phyloP scores from a whole-genome alignment of 768 basidiomycete species.

The Kwoniella mangroviensis region DNA sequence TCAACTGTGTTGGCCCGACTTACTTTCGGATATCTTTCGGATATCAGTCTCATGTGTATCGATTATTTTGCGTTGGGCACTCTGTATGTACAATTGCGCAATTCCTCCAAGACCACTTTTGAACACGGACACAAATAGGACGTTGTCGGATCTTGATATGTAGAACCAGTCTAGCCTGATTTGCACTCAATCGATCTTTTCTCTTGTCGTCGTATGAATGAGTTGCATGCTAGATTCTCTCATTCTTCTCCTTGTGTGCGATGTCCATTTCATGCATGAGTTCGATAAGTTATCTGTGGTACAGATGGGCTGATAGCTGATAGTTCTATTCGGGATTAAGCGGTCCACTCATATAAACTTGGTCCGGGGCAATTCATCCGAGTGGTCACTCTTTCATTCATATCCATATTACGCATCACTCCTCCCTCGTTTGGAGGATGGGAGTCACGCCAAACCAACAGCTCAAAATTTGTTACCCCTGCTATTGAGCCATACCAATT shows the following conservation, averaged over 20 bases:
- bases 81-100: background rate
- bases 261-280: no score
- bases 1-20: background rate
- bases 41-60: background rate
- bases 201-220: background rate
- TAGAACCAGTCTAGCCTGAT: background rate
- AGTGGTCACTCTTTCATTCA: background rate
- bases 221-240: background rate
- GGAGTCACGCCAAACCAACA: background rate
- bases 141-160: background rate
- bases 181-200: background rate
- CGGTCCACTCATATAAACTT: background rate
- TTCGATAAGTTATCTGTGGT: no score
- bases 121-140: background rate
- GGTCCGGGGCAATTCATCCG: background rate
- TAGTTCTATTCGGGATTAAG: slow-evolving; percentile 9
- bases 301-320: background rate
- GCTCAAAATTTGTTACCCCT: background rate
- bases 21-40: background rate
- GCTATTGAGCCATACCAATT: background rate
- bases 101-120: no score
- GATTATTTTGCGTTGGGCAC: background rate
- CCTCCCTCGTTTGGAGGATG: background rate
- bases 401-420: background rate
- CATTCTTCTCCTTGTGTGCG: no score